Base-by-base conservation (phyloP, 2,329 filamentous ascomycete genomes). In the Sporothrix inflata region DNA sequence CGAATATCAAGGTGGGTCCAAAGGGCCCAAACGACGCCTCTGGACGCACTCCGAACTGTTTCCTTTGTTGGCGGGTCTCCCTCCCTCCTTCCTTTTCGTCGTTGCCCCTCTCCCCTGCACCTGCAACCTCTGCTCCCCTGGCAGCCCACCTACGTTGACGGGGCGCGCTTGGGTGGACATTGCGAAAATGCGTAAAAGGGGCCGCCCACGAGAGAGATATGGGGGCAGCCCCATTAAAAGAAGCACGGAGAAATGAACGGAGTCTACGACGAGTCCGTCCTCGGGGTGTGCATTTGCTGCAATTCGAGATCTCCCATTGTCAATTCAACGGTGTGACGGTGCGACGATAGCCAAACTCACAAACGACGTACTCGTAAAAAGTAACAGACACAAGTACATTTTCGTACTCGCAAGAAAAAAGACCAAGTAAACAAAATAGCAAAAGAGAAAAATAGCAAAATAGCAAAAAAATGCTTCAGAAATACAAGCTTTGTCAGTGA, bases 1-100 rank as follows among this genome's bases (percentile, higher is more conserved):
- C 67, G 66, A 55, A 69, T 69, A 69, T 69, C 49, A 69, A 55
- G 21, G 47, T 67, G 63, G 63, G 63, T 67, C 42, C 53, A 40
- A 6, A 61, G 27, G 24, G 21, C 51, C 47, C n/a, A 19, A 21
- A 19, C 19, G 42, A 16, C 42, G 14, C 14, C 42, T 47, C 5
- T 12, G 19, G 14, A 47, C 14, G 12, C 4, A 4, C 8, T 30
- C n/a, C n/a, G n/a, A n/a, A n/a, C n/a, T 34, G 53, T 57, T 34
- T 57, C 27, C 53, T 34, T 57, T n/a, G 27, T 24, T 57, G 27
- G 53, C 53, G 12, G 53, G 49, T 14, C 42, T 16, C 42, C 42
- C 42, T 19, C 12, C 40, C 40, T 30, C 24, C 53, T 30, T 30
- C 12, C n/a, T 30, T 57, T 57, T 57, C 24, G 27, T 19, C 53